A percentile compares a stretch with the other conserved stretches of the same genome.
These are phyloP conservation scores for Penstemon barbatus DNA, from an alignment of 257 asterid genomes.

Conservation along the genomic window DNA sequence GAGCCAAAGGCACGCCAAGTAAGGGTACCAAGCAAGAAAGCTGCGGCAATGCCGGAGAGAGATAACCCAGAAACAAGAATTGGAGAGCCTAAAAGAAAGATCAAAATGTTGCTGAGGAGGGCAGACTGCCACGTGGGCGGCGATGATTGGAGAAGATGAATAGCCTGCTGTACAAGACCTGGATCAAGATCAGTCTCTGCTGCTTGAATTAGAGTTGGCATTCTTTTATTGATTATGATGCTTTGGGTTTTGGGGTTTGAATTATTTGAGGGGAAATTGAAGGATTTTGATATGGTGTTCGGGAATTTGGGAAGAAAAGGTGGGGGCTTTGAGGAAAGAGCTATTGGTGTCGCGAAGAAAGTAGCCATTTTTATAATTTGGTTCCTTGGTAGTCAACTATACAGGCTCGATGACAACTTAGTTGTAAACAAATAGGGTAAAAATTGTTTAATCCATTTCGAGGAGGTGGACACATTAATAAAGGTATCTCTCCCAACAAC, in stretches of 20 bases:
- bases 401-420: too few relatives aligned
- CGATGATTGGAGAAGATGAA: constrained; percentile 57
- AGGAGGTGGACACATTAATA: too few relatives aligned
- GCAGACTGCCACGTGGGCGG: constrained; percentile 91
- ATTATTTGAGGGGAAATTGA: constrained; percentile 22
- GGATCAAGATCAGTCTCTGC: constrained; percentile 47
- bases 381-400: constrained; percentile 5
- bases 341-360: constrained; percentile 26
- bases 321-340: constrained; percentile 28
- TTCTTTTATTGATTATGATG: constrained; percentile 25
- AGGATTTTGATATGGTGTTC: constrained; percentile 8
- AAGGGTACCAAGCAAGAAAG: constrained; percentile 90
- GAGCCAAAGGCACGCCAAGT: constrained; percentile 91
- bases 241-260: constrained; percentile 31
- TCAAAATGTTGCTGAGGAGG: constrained; percentile 50
- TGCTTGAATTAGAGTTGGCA: constrained; percentile 43
- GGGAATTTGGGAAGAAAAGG: constrained; percentile 16
- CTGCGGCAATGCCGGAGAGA: constrained; percentile 70
- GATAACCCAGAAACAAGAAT: constrained; percentile 75
- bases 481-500: too few relatives aligned
- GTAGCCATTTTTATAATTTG: constrained; percentile 38
- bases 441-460: too few relatives aligned
- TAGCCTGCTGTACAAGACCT: constrained; percentile 54
- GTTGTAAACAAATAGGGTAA: too few relatives aligned
- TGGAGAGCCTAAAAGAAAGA: constrained; percentile 73